Evolutionary conservation across 2,329 filamentous ascomycete genomes (phyloP).

Genomic region (Ophiosphaerella narmari): DNA sequence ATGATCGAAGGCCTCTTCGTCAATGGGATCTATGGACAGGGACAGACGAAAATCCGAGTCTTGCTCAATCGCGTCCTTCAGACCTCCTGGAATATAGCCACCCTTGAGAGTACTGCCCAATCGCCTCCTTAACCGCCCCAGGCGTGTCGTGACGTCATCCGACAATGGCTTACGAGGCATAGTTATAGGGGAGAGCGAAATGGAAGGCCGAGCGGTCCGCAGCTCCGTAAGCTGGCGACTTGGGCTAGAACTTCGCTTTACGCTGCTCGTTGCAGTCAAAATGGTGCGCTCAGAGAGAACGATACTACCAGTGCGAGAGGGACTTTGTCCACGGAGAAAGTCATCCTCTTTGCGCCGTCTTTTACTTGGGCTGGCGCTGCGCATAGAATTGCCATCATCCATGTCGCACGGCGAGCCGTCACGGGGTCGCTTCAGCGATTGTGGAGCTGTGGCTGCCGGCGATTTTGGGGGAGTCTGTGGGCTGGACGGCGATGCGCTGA

Average conservation of each 20-base stretch:
- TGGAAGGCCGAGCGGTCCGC: slow-evolving; percentile 7
- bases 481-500: slow-evolving; percentile 3
- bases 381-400: slow-evolving; percentile 7
- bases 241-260: slow-evolving; percentile 6
- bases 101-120: slow-evolving; percentile 4
- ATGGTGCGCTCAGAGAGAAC: too few species aligned
- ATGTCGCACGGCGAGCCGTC: slow-evolving; percentile 10
- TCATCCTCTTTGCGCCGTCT: slow-evolving; percentile 10
- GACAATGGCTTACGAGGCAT: slow-evolving; percentile 6
- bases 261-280: slow-evolving; percentile 5
- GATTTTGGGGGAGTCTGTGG: slow-evolving; percentile 11
- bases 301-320: too few species aligned
- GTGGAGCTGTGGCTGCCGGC: slow-evolving; percentile 9
- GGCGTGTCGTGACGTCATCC: slow-evolving; percentile 1
- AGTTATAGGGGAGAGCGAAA: slow-evolving; percentile 3
- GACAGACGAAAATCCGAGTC: slow-evolving; percentile 4
- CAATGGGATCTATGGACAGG: slow-evolving; percentile 8
- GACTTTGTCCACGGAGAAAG: slow-evolving; percentile 6
- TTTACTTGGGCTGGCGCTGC: slow-evolving; percentile 1
- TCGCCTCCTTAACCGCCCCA: neutral
- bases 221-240: slow-evolving; percentile 8
- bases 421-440: slow-evolving; percentile 11
- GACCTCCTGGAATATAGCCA: slow-evolving; percentile 6
- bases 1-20: slow-evolving; percentile 10
- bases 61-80: neutral